phyloP scores from a whole-genome alignment of 2,329 filamentous ascomycete species.

The Huntiella abstrusa region DNA sequence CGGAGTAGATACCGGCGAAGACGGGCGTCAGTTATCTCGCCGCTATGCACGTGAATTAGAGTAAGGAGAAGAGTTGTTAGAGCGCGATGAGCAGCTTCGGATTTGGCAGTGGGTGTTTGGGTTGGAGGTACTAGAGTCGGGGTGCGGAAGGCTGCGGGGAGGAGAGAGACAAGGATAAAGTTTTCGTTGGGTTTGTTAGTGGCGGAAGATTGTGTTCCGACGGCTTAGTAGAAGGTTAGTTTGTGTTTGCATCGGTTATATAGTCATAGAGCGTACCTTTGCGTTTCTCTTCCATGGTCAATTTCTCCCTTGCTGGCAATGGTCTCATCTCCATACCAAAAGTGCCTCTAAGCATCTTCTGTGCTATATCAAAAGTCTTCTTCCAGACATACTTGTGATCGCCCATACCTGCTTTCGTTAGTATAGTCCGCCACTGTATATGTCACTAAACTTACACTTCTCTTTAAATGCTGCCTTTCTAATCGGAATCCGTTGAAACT shows the following conservation, averaged over 20 bases:
- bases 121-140: slow-evolving; percentile 50
- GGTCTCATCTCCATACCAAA: slow-evolving; percentile 93
- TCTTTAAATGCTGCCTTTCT: slow-evolving; percentile 43
- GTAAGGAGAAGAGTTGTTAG: slow-evolving; percentile 67
- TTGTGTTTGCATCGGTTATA: not conserved
- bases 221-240: not conserved
- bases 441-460: slow-evolving; percentile 27
- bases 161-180: slow-evolving; percentile 58
- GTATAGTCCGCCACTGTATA: not conserved
- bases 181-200: slow-evolving; percentile 42
- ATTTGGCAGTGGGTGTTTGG: slow-evolving; percentile 40
- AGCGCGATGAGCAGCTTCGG: slow-evolving; percentile 63
- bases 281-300: slow-evolving; percentile 57
- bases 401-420: slow-evolving; percentile 42
- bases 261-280: slow-evolving; percentile 35
- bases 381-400: slow-evolving; percentile 53
- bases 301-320: slow-evolving; percentile 62
- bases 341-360: slow-evolving; percentile 45
- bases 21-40: slow-evolving; percentile 56
- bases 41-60: slow-evolving; percentile 56
- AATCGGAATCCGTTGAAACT: slow-evolving; percentile 42
- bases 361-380: slow-evolving; percentile 56
- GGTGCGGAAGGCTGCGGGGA: slow-evolving; percentile 50
- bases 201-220: slow-evolving; percentile 27
- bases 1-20: slow-evolving; percentile 57